phyloP scores from a whole-genome alignment of 495 filamentous ascomycete genomes.

The Neurospora pannonica region DNA sequence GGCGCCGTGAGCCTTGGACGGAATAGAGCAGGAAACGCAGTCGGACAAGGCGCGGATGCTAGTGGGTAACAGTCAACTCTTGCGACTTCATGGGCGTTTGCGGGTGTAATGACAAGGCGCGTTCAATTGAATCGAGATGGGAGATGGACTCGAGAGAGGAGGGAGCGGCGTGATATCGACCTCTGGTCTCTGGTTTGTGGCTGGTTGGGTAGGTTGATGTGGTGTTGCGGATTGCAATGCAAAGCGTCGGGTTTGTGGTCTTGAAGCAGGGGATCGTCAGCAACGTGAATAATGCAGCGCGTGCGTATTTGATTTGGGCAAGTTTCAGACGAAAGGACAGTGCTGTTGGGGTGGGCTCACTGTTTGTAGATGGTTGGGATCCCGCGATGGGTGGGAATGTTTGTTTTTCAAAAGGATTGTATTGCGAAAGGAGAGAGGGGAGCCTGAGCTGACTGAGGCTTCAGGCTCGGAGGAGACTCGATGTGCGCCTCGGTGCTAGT shows the following conservation, averaged over 20 bases:
- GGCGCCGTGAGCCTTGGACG: constrained; percentile 11
- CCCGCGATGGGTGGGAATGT: neutral
- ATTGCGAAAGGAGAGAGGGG: neutral
- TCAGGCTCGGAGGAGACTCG: neutral
- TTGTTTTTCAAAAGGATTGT: neutral
- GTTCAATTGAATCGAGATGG: neutral
- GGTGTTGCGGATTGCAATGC: neutral
- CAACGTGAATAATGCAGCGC: neutral
- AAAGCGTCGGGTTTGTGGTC: neutral
- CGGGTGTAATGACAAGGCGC: neutral
- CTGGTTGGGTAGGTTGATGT: neutral
- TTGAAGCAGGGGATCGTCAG: neutral
- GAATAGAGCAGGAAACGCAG: neutral
- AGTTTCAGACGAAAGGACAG: neutral
- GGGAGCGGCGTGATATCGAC: neutral
- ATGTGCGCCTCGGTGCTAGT: neutral
- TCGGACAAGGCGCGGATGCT: constrained; percentile 1
- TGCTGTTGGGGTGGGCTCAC: neutral
- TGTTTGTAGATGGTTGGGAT: neutral
- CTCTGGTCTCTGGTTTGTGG: neutral
- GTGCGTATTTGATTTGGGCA: neutral
- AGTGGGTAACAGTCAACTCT: neutral
- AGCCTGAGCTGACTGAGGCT: neutral
- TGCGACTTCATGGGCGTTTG: constrained; percentile 6
- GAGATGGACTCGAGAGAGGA: neutral